Evolutionary conservation across 2,329 filamentous ascomycete species (phyloP), one percentile per base, ranked within the genome.

Genomic region (Aspergillus sp.): DNA sequence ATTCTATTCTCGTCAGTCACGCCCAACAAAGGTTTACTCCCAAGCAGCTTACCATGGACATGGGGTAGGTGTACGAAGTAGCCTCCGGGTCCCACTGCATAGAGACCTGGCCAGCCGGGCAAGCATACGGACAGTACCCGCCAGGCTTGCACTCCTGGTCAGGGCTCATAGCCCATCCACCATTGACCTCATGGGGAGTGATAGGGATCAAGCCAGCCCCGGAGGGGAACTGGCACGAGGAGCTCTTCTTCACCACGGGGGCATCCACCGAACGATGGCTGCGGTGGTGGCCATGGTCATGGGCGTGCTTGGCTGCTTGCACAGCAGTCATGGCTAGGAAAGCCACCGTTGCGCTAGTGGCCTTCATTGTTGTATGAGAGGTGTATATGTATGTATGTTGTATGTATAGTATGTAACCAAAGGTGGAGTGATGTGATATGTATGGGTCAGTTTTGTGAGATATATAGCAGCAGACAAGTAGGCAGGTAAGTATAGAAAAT

Each of bases 101-200:
- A 82, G 90, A 90, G 27, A 93, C 85, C 79, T 91, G 85, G 61
- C 90, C 90, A 0, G 90, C 75, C 61, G 88, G 88, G 73, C 90
- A 93, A 56, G 90, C 90, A 73, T 90, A 88, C 1, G 90, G 90
- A 71, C 90, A 93, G 76, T 89, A 92, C 65, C 74, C 84, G 60
- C 86, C 89, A 4, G 86, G 83, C 60, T 79, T 80, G 74, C 90
- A 93, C 57, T 83, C 73, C 72, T 90, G 84, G 73, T 93, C 87
- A 3, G 90, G 90, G 69, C 88, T 90, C 85, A 93, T 87, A 44
- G 90, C 90, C 87, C 90, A 94, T 62, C 90, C 90, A 53, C 81
- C 88, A 77, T 94, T 94, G 72, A 78, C 71, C 47, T 74, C 73
- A 55, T 79, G 79, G 4, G 89, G 89, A 8, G 89, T 90, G 55